A percentile compares a stretch with the other conserved stretches of the same genome.
Conservation (phyloP, 495 filamentous ascomycete species). For the Penicillium cataractarum region DNA sequence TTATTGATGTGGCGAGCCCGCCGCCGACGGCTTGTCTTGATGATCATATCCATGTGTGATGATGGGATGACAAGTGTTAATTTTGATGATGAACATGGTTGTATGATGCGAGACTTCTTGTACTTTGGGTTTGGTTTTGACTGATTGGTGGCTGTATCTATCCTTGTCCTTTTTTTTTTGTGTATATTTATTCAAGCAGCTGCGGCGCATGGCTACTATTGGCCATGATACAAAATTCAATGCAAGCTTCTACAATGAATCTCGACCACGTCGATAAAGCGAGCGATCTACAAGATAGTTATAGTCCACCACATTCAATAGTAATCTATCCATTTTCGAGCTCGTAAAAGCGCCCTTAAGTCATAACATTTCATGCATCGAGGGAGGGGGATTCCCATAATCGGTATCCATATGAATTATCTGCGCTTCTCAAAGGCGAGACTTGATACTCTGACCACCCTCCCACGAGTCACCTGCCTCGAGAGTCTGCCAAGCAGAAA, state of each 20-base stretch:
- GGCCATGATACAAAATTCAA: neutral
- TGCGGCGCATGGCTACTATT: neutral
- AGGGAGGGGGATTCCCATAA: neutral
- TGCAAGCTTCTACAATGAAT: no score
- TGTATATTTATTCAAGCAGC: neutral
- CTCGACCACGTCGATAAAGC: no score
- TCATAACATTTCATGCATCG: constrained; percentile 24
- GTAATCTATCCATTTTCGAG: constrained; percentile 11
- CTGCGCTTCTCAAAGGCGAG: constrained; percentile 28
- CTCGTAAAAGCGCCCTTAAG: constrained; percentile 18
- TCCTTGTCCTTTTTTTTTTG: neutral
- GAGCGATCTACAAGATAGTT: neutral
- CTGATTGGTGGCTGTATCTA: neutral
- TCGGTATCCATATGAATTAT: neutral
- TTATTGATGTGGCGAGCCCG: constrained; percentile 24
- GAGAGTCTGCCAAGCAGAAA: constrained; percentile 77
- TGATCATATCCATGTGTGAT: constrained; percentile 14
- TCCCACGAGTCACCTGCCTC: constrained; percentile 89
- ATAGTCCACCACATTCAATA: neutral
- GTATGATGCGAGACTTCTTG: neutral
- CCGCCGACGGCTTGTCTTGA: constrained; percentile 7
- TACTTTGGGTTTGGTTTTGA: neutral
- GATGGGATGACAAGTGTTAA: constrained; percentile 2
- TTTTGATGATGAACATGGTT: neutral
- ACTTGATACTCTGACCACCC: constrained; percentile 76